phyloP scores from a whole-genome alignment of 371 early-diverging fungal genomes.

The Haplosporangium sp. region DNA sequence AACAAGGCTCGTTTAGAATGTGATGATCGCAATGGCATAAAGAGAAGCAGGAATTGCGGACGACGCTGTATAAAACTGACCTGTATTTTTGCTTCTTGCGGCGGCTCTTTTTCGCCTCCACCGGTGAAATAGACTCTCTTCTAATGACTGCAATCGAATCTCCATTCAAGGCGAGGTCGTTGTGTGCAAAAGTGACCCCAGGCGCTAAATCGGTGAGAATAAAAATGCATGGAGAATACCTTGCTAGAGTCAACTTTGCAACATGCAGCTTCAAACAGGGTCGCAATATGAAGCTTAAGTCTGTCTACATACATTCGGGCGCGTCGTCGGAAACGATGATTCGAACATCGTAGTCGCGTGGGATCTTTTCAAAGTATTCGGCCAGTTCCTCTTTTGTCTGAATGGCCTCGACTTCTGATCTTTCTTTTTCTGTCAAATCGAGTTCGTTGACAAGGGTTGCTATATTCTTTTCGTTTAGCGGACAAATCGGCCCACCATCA shows the following conservation, averaged over 20 bases:
- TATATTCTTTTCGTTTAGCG: slow-evolving; percentile 35
- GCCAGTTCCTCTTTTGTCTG: slow-evolving; percentile 65
- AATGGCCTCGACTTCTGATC: slow-evolving; percentile 62
- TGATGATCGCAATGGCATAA: too few relatives aligned
- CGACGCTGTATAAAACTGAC: background rate
- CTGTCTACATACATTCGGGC: slow-evolving; percentile 17
- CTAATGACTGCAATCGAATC: slow-evolving; percentile 60
- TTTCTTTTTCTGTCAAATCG: slow-evolving; percentile 59
- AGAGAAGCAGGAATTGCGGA: too few relatives aligned
- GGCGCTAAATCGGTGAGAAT: slow-evolving; percentile 24
- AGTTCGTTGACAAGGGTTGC: slow-evolving; percentile 42
- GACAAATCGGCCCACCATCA: slow-evolving; percentile 38
- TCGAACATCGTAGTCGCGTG: slow-evolving; percentile 67
- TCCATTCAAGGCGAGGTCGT: slow-evolving; percentile 25
- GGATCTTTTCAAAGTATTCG: slow-evolving; percentile 63
- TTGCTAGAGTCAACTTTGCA: background rate
- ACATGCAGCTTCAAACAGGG: background rate
- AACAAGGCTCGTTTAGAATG: background rate
- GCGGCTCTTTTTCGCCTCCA: slow-evolving; percentile 28
- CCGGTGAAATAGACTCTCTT: slow-evolving; percentile 47
- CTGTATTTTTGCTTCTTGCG: slow-evolving; percentile 37
- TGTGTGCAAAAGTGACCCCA: slow-evolving; percentile 33
- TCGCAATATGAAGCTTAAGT: background rate
- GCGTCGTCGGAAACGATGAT: slow-evolving; percentile 56
- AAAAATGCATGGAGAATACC: too few relatives aligned